These are phyloP conservation scores for Starmera caribaea DNA, from an alignment of 805 yeast genomes.

Conservation along the genomic window DNA sequence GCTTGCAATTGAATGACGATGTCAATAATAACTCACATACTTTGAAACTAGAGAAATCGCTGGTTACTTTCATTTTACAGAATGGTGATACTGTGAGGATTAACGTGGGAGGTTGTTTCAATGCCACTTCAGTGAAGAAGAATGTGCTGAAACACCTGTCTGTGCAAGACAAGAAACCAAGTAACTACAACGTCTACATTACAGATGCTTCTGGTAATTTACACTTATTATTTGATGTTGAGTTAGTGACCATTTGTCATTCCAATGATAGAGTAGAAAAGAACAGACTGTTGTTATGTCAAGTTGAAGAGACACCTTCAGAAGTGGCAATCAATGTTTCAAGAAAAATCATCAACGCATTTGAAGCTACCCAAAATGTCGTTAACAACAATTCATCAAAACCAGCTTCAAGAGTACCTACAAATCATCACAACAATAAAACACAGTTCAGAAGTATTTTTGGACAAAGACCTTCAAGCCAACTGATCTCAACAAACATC, in stretches of 20 bases:
- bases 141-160: conserved; percentile 55
- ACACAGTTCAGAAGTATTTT: conserved; percentile 33
- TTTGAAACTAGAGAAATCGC: conserved; percentile 8
- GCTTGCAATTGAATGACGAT: background rate
- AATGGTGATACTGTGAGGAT: conserved; percentile 65
- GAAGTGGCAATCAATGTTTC: conserved; percentile 49
- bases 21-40: conserved; percentile 11
- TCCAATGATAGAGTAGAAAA: conserved; percentile 64
- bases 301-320: conserved; percentile 54
- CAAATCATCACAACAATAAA: conserved; percentile 3
- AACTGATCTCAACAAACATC: conserved; percentile 78
- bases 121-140: conserved; percentile 68
- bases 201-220: conserved; percentile 32
- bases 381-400: background rate
- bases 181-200: conserved; percentile 52
- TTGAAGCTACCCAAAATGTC: no score
- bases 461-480: conserved; percentile 92
- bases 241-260: conserved; percentile 74
- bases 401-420: conserved; percentile 9
- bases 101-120: conserved; percentile 70
- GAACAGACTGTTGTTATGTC: conserved; percentile 58
- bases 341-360: conserved; percentile 21
- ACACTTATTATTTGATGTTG: conserved; percentile 60
- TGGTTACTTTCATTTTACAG: conserved; percentile 62
- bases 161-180: conserved; percentile 30